These are phyloP conservation scores for Carallia brachiata DNA, from an alignment of 345 rosid genomes.

Conservation along the genomic window DNA sequence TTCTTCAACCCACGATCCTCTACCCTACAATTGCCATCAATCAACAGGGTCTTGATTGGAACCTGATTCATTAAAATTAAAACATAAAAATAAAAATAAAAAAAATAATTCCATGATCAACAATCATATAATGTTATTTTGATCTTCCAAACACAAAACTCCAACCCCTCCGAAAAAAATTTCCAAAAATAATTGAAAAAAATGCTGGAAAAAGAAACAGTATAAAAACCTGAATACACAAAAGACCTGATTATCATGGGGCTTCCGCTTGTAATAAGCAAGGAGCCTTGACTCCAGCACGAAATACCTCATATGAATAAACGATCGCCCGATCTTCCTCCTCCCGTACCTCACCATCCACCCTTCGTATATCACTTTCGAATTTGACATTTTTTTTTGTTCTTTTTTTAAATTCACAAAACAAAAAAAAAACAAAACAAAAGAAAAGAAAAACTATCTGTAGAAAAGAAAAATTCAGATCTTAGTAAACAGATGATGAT, in stretches of 20 bases:
- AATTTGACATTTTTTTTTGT: conserved; percentile 29
- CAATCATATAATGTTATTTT: neutral
- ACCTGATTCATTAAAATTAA: conserved; percentile 45
- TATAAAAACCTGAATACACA: neutral
- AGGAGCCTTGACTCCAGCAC: conserved; percentile 89
- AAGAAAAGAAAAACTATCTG: no score
- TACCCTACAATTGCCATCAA: conserved; percentile 97
- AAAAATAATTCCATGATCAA: neutral
- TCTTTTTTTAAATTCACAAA: no score
- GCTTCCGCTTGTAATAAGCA: conserved; percentile 97
- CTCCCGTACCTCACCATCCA: conserved; percentile 99
- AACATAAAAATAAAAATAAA: conserved; percentile 3
- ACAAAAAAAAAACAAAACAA: no score
- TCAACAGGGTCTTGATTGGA: conserved; percentile 90
- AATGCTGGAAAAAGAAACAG: neutral
- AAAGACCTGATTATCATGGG: conserved; percentile 83
- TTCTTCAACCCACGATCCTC: conserved; percentile 99
- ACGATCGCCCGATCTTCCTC: conserved; percentile 95
- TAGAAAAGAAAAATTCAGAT: no score
- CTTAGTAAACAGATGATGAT: no score
- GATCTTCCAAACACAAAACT: neutral
- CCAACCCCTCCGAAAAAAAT: neutral
- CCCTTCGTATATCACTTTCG: conserved; percentile 92
- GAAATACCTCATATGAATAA: conserved; percentile 94
- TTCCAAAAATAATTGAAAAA: neutral